A percentile compares a stretch with the other conserved stretches of the same genome.
Evolutionary conservation across 345 rosid genomes (phyloP).

Genomic region (Corchorus capsularis): DNA sequence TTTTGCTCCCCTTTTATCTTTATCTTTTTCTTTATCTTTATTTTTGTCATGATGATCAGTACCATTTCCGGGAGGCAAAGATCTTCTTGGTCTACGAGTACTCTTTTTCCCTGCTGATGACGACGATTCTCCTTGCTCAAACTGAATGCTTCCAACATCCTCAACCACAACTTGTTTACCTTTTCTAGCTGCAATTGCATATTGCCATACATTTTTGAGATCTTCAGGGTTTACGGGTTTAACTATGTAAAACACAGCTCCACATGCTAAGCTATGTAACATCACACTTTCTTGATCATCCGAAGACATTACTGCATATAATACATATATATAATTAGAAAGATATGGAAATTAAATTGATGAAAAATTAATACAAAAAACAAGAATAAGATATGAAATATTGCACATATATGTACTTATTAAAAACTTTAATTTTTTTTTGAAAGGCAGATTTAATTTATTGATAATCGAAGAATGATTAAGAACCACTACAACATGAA

Average conservation of each 20-base stretch:
- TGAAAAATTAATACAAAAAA: not conserved
- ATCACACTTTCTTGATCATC: slow-evolving; percentile 48
- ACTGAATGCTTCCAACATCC: slow-evolving; percentile 15
- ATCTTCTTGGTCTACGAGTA: not conserved
- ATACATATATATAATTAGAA: not conserved
- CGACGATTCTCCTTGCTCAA: slow-evolving; percentile 1
- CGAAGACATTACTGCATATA: slow-evolving; percentile 64
- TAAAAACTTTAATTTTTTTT: too few species aligned
- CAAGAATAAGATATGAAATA: not conserved
- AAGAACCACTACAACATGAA: too few species aligned
- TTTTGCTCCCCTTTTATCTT: not conserved
- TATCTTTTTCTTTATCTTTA: not conserved
- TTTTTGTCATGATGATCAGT: not conserved
- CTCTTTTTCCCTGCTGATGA: not conserved
- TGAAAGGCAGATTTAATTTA: too few species aligned
- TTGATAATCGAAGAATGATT: too few species aligned
- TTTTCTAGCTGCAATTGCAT: slow-evolving; percentile 41
- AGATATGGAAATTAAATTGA: not conserved
- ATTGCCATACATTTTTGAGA: slow-evolving; percentile 57
- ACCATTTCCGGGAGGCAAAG: not conserved
- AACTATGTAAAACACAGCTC: slow-evolving; percentile 56
- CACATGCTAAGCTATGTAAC: slow-evolving; percentile 47
- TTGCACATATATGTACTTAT: too few species aligned
- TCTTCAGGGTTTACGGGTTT: slow-evolving; percentile 60
- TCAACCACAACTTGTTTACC: slow-evolving; percentile 30